Evolutionary conservation across 2,329 filamentous ascomycete genomes (phyloP), one percentile per base, ranked within the genome.

Genomic region (Aspergillus sp.): DNA sequence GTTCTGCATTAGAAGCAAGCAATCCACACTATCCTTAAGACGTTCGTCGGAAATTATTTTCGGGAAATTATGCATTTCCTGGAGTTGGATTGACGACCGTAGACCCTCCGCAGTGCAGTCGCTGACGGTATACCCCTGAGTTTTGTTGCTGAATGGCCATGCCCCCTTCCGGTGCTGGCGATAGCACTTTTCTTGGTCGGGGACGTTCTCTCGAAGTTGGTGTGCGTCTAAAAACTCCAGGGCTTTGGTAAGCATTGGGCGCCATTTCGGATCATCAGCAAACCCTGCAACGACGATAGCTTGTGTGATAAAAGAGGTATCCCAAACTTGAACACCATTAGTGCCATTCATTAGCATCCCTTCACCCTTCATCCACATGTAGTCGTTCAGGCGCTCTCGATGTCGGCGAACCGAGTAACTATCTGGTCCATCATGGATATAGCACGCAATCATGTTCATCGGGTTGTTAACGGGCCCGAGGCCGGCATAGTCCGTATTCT

Each of bases 251-350:
- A 99, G 82, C 90, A 97, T 96, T 0, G 89, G 87, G 40, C 83
- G 84, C 86, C 90, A 97, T 66, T 88, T 86, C 12, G 86, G 80
- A 48, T 96, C 86, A 31, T 87, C 78, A n/a, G 89, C 87, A 24
- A 97, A 83, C 0, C 90, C 91, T 6, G 90, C 87, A 49, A 91
- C 90, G 52, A 91, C 84, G 6, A 90, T 85, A 1, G 90, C 88
- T 73, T 96, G 92, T 35, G 97, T 91, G 17, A 89, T 79, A 70
- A 98, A 98, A 0, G 92, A 84, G 0, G 95, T 99, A 71, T 99
- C 95, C 95, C 95, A 99, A 63, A 87, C 90, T 74, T 99, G 95
- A 1, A 98, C 93, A n/a, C 95, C 95, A 66, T 99, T 98, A 8
- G 95, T 99, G 39, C 95, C 95, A 67, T 97, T 97, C 75, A 89